These are phyloP conservation scores for Acanthamoeba lenticulata DNA, from an alignment of 208 protist genomes.

Conservation along the genomic window DNA sequence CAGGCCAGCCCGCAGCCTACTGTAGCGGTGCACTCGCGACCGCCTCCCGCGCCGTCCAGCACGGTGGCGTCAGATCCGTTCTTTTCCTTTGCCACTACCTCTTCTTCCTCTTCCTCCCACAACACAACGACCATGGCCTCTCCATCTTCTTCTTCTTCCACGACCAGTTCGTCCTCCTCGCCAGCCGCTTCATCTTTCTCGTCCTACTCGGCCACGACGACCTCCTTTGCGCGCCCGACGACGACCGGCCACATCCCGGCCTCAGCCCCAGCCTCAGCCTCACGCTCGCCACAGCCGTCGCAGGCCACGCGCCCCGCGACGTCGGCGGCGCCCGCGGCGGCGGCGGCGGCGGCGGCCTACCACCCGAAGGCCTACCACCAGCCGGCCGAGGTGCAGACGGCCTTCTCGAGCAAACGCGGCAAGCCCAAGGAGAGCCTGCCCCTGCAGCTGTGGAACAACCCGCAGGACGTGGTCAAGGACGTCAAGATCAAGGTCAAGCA, in stretches of 20 bases:
- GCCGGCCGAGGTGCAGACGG: neutral
- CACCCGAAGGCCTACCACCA: neutral
- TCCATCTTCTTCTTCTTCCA: no score
- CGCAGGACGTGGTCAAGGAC: slow-evolving; percentile 4
- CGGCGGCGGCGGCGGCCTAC: neutral
- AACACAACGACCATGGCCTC: no score
- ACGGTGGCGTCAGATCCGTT: neutral
- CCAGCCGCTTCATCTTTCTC: neutral
- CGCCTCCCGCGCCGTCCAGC: neutral
- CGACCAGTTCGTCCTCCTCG: neutral
- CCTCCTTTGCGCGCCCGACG: neutral
- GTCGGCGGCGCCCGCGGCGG: neutral
- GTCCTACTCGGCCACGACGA: neutral
- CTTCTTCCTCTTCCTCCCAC: neutral
- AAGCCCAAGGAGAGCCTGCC: slow-evolving; percentile 16
- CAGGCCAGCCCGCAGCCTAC: neutral
- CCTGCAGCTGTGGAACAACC: slow-evolving; percentile 3
- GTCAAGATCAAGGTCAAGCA: slow-evolving; percentile 43
- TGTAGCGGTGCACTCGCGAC: neutral
- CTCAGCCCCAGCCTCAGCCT: neutral
- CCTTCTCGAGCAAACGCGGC: neutral
- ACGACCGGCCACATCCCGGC: neutral
- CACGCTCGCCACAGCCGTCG: no score
- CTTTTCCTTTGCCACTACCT: neutral
- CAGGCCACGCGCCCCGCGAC: neutral